phyloP scores from a whole-genome alignment of 2,329 filamentous ascomycete species.

The Ophiostoma tasmaniense region DNA sequence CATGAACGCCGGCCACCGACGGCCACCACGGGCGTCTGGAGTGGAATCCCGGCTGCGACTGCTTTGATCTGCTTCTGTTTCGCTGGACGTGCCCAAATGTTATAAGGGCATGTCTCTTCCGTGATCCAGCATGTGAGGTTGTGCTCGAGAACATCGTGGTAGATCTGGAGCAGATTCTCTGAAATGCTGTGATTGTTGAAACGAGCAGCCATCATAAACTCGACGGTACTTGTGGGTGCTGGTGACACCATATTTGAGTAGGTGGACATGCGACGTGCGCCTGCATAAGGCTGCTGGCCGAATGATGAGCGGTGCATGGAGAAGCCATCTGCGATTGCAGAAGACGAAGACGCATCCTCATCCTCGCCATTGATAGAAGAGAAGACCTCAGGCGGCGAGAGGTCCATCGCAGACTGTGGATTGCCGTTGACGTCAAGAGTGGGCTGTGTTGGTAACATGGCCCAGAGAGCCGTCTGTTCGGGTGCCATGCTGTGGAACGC shows the following conservation, averaged over 20 bases:
- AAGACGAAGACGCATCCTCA: slow-evolving; percentile 4
- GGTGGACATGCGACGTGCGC: slow-evolving; percentile 5
- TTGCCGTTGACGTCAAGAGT: slow-evolving; percentile 7
- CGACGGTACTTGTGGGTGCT: slow-evolving; percentile 17
- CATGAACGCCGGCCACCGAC: slow-evolving; percentile 22
- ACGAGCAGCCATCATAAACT: slow-evolving; percentile 23
- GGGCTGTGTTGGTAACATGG: slow-evolving; percentile 6
- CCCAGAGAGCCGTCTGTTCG: slow-evolving; percentile 11
- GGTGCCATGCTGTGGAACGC: slow-evolving; percentile 15
- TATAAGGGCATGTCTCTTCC: slow-evolving; percentile 45
- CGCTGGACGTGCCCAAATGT: slow-evolving; percentile 20
- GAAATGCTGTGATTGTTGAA: slow-evolving; percentile 33
- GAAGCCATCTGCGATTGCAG: slow-evolving; percentile 10
- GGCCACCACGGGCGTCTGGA: background rate
- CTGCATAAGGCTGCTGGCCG: background rate
- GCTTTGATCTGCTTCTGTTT: slow-evolving; percentile 4
- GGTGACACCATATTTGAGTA: slow-evolving; percentile 11
- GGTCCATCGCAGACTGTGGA: background rate
- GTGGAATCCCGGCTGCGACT: background rate
- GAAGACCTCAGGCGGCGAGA: slow-evolving; percentile 11
- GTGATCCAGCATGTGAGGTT: slow-evolving; percentile 46
- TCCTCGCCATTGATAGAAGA: slow-evolving; percentile 9
- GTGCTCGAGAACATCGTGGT: slow-evolving; percentile 47
- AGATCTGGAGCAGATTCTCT: slow-evolving; percentile 39
- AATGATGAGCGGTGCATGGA: slow-evolving; percentile 10